Evolutionary conservation across 2,329 filamentous ascomycete genomes (phyloP).

Genomic region (Fusarium xyrophilum): DNA sequence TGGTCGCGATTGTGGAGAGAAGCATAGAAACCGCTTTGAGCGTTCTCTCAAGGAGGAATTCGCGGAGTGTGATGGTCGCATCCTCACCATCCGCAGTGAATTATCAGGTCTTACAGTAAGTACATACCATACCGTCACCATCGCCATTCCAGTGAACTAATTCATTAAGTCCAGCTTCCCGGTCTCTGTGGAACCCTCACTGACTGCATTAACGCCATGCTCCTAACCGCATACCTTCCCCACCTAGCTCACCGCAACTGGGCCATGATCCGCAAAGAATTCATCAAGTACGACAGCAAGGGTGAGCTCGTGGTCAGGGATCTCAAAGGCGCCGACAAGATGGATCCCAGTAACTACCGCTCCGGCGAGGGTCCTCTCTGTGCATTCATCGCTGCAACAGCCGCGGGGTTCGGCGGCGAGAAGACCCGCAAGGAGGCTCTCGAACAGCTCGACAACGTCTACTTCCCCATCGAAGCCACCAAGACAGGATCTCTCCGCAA

Average conservation of each 20-base stretch:
- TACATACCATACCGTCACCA: no score
- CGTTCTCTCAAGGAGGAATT: not conserved
- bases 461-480: not conserved
- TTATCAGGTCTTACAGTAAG: not conserved
- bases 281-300: not conserved
- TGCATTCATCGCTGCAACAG: not conserved
- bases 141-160: rapidly evolving
- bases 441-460: not conserved
- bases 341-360: not conserved
- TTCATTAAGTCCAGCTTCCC: rapidly evolving
- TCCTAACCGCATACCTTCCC: not conserved
- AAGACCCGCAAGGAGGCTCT: not conserved
- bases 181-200: not conserved
- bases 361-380: not conserved
- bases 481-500: not conserved
- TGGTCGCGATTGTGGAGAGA: not conserved
- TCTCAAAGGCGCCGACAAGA: not conserved
- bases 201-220: not conserved
- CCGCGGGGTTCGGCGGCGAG: not conserved
- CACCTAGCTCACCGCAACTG: not conserved
- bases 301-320: not conserved
- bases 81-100: not conserved
- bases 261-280: not conserved
- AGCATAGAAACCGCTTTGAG: not conserved
- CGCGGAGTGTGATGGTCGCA: not conserved